These are phyloP conservation scores for Chloranthus sessilifolius DNA, from an alignment of 164 flowering plant species.

Conservation along the genomic window DNA sequence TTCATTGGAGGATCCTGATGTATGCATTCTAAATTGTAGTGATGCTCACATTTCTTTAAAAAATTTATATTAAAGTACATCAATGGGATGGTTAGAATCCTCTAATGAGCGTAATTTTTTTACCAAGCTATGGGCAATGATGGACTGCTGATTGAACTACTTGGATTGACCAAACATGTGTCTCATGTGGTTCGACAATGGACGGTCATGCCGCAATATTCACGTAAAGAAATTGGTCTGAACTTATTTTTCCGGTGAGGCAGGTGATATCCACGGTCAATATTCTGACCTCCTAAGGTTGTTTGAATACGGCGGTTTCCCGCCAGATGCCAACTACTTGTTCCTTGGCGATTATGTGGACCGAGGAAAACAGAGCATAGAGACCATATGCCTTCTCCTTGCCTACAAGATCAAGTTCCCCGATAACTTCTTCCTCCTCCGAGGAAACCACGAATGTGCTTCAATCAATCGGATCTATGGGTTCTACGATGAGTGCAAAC, in stretches of 20 bases:
- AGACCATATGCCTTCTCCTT: conserved; percentile 50
- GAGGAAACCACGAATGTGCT: conserved; percentile 62
- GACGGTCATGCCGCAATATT: background rate
- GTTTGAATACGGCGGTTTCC: conserved; percentile 53
- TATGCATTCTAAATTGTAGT: too few relatives aligned
- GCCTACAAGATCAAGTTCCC: conserved; percentile 52
- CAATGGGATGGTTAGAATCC: too few relatives aligned
- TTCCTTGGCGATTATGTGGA: conserved; percentile 63
- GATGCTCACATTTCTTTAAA: too few relatives aligned
- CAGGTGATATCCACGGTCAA: conserved; percentile 64
- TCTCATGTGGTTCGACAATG: too few relatives aligned
- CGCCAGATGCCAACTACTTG: conserved; percentile 50
- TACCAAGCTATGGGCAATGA: too few relatives aligned
- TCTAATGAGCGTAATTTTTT: too few relatives aligned
- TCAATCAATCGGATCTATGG: conserved; percentile 58
- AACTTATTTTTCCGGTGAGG: background rate
- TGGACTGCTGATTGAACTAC: too few relatives aligned
- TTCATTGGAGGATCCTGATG: too few relatives aligned
- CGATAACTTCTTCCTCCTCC: conserved; percentile 46
- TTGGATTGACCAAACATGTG: too few relatives aligned
- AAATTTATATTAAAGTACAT: too few relatives aligned
- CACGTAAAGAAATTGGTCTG: background rate
- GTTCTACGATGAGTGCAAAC: conserved; percentile 56
- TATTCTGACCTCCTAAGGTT: conserved; percentile 47
- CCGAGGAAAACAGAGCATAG: conserved; percentile 56